Base-by-base conservation (phyloP, 257 asterid species). In the Verbena officinalis region DNA sequence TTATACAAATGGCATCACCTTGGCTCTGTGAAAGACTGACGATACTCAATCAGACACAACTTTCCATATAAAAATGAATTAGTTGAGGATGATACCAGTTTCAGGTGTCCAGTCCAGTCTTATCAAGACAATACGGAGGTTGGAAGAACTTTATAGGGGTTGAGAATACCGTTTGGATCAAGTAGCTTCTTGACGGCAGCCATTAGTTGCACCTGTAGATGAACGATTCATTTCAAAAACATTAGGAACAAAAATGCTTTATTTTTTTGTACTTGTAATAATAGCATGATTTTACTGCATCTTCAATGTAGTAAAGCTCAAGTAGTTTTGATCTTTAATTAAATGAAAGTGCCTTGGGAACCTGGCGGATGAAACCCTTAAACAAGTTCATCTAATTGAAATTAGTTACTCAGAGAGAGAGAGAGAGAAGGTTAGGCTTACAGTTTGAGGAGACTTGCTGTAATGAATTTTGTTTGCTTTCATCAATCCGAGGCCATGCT, bases 401-500 rank as follows among this genome's bases (percentile, higher is more conserved):
- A 5, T 27, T n/a, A n/a, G 36, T 23, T 21, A 24, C 7, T 12
- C 23, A 4, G 21, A 51, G 31, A 51, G 22, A 22, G 33, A 27
- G 22, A 27, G 9, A n/a, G 44, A 49, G 5, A 39, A 27, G 65
- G 64, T 6, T 56, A 66, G 53, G 56, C 96, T 86, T 80, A 93
- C 99, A 49, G 92, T 65, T 77, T 86, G 95, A 74, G 83, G 65
- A 48, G 96, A 87, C 77, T 93, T 93, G 97, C 96, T 90, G 84
- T 90, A 93, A 66, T 90, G 86, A 58, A 93, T 87, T 79, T 90
- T 93, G 61, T 73, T 68, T 20, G 99, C 99, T 83, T 93, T 93
- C 99, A 93, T 87, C 75, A 87, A 76, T 70, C 99, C 99, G 59
- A 93, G 86, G 54, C 96, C 99, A 62, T 93, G 99, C 76, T 93